Percentiles rank a stretch among this genome's conserved stretches.
Evolutionary conservation across 306 rosid genomes (phyloP).

Genomic region (Pterocarpus macrocarpus): DNA sequence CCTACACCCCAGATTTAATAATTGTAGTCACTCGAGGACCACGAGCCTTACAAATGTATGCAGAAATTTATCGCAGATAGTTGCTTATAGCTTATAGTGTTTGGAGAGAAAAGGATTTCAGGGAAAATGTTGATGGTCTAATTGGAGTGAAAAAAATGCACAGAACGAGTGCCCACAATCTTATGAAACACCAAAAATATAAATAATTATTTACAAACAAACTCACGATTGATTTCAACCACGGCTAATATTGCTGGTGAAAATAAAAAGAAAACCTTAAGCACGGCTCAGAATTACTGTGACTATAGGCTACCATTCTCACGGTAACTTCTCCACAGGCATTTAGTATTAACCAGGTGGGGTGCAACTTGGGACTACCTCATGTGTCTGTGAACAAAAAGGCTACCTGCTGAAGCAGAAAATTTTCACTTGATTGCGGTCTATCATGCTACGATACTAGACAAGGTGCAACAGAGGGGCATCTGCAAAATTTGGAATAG

Average conservation of each 20-base stretch:
- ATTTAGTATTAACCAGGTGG: conserved; percentile 2
- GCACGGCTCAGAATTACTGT: conserved; percentile 28
- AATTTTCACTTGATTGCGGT: conserved; percentile 19
- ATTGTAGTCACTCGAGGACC: too few relatives aligned
- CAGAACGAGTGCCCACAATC: background rate
- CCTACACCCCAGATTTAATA: too few relatives aligned
- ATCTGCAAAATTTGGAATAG: conserved; percentile 27
- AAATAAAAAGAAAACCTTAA: conserved; percentile 14
- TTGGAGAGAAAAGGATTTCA: too few relatives aligned
- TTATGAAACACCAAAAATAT: background rate
- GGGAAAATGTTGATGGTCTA: too few relatives aligned
- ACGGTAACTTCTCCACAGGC: conserved; percentile 14
- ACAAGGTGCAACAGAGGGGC: conserved; percentile 20
- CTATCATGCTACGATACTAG: conserved; percentile 4
- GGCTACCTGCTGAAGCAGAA: conserved; percentile 41
- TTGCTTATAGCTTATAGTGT: too few relatives aligned
- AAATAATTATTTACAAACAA: conserved; percentile 24
- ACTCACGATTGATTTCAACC: conserved; percentile 36
- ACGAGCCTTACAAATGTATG: too few relatives aligned
- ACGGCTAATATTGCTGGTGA: background rate
- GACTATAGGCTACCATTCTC: conserved; percentile 8
- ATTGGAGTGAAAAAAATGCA: background rate
- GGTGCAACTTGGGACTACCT: conserved; percentile 19
- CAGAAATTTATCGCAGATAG: too few relatives aligned
- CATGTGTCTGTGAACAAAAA: conserved; percentile 30